Evolutionary conservation across 75 land plant genomes (phyloP), one percentile per base, ranked within the genome.

Genomic region (Picea sitchensis): DNA sequence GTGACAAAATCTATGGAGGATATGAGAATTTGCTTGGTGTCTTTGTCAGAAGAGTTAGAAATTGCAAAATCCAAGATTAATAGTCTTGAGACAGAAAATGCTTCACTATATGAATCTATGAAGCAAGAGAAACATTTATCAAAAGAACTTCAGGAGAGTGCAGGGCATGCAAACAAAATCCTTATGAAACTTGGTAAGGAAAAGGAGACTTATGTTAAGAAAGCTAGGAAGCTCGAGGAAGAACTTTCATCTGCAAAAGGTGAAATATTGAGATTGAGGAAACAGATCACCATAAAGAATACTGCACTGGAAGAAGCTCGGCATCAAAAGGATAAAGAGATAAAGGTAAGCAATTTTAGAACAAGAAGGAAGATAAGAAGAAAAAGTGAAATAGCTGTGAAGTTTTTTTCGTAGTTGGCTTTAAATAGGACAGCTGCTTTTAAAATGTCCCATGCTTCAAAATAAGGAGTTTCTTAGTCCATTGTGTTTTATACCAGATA

Each of bases 241-340:
- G 93, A 92, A 26, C 78, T 94, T 76, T 83, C 89, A 17, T 80
- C 88, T 36, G 87, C 92, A 4, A 92, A 92, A 79, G 91, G 93
- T 54, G 97, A 94, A 80, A 87, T 91, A 57, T 77, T 89, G 64
- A 78, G 87, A 65, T 51, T 90, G 31, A 86, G 89, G 84, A 85
- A 84, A 68, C 75, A 83, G 57, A 71, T 84, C 13, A 83, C 75
- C 58, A 56, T 80, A 20, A 59, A 58, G 5, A 83, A 77, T 57
- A 63, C 61, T 32, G 81, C 73, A 56, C 30, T 73, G 58, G 68
- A 79, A 58, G 80, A 74, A 51, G 78, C 85, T 63, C 79, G n/a
- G 26, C 68, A 77, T 9, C 21, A 63, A 36, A 61, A 59, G 23
- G 38, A 59, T 34, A 62, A 34, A 14, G 68, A 61, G 26, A 18